Evolutionary conservation across 331 rosid species (phyloP).

Genomic region (Stylosanthes scabra): DNA sequence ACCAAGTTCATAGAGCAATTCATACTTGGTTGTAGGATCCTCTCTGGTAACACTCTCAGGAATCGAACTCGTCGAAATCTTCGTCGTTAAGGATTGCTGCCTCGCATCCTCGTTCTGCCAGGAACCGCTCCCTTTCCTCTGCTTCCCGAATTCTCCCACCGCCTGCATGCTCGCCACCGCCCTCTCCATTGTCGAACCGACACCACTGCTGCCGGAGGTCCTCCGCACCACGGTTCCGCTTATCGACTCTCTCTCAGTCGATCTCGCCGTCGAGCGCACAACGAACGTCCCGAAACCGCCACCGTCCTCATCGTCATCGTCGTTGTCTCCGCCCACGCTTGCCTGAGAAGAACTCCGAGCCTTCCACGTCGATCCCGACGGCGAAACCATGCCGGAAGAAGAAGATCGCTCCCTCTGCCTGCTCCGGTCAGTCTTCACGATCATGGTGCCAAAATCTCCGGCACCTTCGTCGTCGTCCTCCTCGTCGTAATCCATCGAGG

Average conservation of each 20-base stretch:
- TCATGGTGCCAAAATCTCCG: constrained; percentile 80
- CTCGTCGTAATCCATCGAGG: constrained; percentile 66
- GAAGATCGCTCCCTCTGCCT: constrained; percentile 49
- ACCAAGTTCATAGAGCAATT: constrained; percentile 97
- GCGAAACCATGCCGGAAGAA: constrained; percentile 45
- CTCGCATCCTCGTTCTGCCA: constrained; percentile 68
- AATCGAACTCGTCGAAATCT: constrained; percentile 88
- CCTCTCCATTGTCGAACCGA: constrained; percentile 70
- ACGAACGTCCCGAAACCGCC: constrained; percentile 75
- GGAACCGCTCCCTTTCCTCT: constrained; percentile 66
- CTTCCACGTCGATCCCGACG: constrained; percentile 48
- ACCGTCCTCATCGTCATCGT: constrained; percentile 41
- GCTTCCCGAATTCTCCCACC: constrained; percentile 79
- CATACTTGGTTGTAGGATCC: constrained; percentile 90
- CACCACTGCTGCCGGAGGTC: constrained; percentile 41
- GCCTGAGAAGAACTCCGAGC: constrained; percentile 48
- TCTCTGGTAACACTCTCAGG: constrained; percentile 91
- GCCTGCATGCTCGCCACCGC: constrained; percentile 98
- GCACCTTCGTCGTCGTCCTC: constrained; percentile 45
- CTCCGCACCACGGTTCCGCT: constrained; percentile 76
- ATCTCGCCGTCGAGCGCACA: constrained; percentile 55
- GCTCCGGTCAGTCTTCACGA: constrained; percentile 63
- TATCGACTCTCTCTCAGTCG: constrained; percentile 62
- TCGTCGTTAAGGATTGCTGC: constrained; percentile 47
- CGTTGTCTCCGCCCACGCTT: constrained; percentile 39